phyloP scores from a whole-genome alignment of 1,284 basidiomycete species.

The Lentinus polychrous region DNA sequence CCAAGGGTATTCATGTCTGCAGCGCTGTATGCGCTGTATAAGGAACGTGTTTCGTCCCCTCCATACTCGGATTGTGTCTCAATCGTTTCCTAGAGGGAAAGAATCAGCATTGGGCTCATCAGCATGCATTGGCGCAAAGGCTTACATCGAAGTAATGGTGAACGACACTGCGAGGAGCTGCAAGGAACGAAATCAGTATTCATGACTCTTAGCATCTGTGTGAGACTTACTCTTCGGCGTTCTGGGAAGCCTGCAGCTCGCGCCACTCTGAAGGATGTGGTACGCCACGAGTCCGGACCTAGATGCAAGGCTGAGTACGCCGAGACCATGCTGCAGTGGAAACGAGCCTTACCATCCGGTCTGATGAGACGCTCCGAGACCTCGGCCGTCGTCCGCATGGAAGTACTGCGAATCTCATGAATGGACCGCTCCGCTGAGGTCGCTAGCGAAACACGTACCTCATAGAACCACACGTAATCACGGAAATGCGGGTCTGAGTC shows the following conservation, averaged over 20 bases:
- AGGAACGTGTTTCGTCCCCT: constrained; percentile 50
- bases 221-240: constrained; percentile 72
- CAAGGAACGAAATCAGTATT: constrained; percentile 14
- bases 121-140: constrained; percentile 10
- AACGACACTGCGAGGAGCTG: constrained; percentile 82
- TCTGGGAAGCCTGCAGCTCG: constrained; percentile 77
- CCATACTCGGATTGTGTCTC: constrained; percentile 66
- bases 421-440: constrained; percentile 2
- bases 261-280: constrained; percentile 84
- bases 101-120: background rate
- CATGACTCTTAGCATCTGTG: constrained; percentile 5
- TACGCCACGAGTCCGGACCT: constrained; percentile 91
- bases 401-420: constrained; percentile 61
- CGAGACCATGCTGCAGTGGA: constrained; percentile 8
- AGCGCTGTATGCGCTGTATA: constrained; percentile 53
- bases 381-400: constrained; percentile 88
- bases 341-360: constrained; percentile 75
- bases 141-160: constrained; percentile 91
- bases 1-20: constrained; percentile 59
- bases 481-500: constrained; percentile 95
- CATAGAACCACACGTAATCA: constrained; percentile 94
- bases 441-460: constrained; percentile 41
- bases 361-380: constrained; percentile 94
- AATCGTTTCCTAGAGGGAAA: constrained; percentile 56
- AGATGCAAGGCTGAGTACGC: constrained; percentile 4